A percentile compares a stretch with the other conserved stretches of the same genome.
These are phyloP conservation scores for Blepharisma stoltei DNA, from an alignment of 73 alveolate genomes.

Conservation along the genomic window DNA sequence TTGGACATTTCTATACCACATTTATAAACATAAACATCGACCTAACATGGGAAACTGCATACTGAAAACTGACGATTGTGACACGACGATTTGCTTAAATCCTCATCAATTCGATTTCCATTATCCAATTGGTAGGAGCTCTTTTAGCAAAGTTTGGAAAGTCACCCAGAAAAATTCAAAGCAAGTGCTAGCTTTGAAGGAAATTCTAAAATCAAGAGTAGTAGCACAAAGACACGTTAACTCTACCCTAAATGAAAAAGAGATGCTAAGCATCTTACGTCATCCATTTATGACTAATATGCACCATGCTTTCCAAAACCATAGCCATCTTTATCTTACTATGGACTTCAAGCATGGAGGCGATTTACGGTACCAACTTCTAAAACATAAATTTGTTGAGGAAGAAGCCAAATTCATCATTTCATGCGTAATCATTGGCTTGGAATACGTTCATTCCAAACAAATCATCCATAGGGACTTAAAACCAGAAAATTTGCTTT, in stretches of 20 bases:
- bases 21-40: no score
- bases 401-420: constrained; percentile 17
- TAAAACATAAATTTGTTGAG: not conserved
- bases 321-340: constrained; percentile 40
- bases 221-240: constrained; percentile 4
- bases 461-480: constrained; percentile 55
- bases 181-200: not conserved
- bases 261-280: constrained; percentile 42
- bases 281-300: constrained; percentile 73
- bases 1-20: no score
- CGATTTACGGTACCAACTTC: constrained; percentile 64
- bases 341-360: constrained; percentile 85
- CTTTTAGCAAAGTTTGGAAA: constrained; percentile 17
- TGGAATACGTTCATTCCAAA: constrained; percentile 51
- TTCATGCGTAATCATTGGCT: constrained; percentile 58
- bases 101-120: not conserved
- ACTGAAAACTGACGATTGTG: no score
- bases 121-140: not conserved
- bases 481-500: constrained; percentile 64
- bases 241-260: constrained; percentile 43
- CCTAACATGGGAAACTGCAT: no score
- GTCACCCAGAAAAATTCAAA: not conserved
- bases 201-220: constrained; percentile 12
- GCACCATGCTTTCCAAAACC: constrained; percentile 74
- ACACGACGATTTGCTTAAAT: no score